A percentile compares a stretch with the other conserved stretches of the same genome.
These are phyloP conservation scores for Geranium rotundifolium DNA, from an alignment of 345 rosid species.

Conservation along the genomic window DNA sequence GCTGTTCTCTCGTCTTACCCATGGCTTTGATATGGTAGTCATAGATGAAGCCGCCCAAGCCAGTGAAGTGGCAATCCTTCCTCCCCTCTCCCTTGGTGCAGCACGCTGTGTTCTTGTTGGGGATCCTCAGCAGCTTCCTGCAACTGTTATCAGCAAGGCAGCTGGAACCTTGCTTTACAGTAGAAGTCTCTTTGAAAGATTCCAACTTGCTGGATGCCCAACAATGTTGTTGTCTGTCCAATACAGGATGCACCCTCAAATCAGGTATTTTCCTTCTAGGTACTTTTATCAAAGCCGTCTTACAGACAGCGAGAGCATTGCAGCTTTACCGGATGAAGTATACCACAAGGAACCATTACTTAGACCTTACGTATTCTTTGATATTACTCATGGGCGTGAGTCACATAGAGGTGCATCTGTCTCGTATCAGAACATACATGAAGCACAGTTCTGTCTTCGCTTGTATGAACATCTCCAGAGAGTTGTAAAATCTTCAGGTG, in stretches of 20 bases:
- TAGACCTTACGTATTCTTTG: slow-evolving; percentile 75
- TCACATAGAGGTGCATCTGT: slow-evolving; percentile 96
- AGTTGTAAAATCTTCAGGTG: slow-evolving; percentile 50
- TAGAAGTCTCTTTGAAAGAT: slow-evolving; percentile 97
- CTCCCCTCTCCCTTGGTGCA: slow-evolving; percentile 95
- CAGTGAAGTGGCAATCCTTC: slow-evolving; percentile 90
- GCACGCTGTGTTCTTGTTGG: slow-evolving; percentile 98
- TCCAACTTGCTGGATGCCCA: slow-evolving; percentile 96
- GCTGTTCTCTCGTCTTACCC: slow-evolving; percentile 87
- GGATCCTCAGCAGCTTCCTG: slow-evolving; percentile 99
- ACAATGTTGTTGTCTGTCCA: slow-evolving; percentile 92
- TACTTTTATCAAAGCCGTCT: slow-evolving; percentile 97
- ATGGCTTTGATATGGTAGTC: slow-evolving; percentile 99
- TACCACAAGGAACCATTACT: slow-evolving; percentile 84
- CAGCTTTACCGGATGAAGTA: slow-evolving; percentile 66
- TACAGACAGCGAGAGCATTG: slow-evolving; percentile 79
- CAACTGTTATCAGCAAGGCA: slow-evolving; percentile 96
- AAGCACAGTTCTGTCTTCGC: slow-evolving; percentile 87
- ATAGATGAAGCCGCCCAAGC: slow-evolving; percentile 99
- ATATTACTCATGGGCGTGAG: slow-evolving; percentile 89
- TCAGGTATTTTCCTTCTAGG: slow-evolving; percentile 94
- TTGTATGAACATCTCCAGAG: slow-evolving; percentile 86
- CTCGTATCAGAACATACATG: slow-evolving; percentile 82
- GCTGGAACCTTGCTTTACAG: slow-evolving; percentile 93
- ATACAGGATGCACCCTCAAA: slow-evolving; percentile 95